Conservation (phyloP, 75 land plant species). For the Gnetum montanum region DNA sequence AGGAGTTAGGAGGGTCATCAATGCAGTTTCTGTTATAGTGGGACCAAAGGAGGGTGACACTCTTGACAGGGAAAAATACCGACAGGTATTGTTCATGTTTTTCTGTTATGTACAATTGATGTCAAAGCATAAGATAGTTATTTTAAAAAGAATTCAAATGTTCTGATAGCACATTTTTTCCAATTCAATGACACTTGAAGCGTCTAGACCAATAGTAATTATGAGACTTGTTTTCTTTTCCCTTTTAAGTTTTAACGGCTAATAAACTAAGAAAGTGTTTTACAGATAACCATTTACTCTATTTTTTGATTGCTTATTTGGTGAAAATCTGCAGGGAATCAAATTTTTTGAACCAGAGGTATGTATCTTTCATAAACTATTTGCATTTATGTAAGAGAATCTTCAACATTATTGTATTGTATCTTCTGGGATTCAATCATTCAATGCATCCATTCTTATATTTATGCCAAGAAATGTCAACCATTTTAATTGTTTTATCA, state of each 20-base stretch:
- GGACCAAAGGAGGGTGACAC: slow-evolving; percentile 99
- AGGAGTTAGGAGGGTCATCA: slow-evolving; percentile 83
- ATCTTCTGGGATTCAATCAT: no score
- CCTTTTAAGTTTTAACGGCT: no score
- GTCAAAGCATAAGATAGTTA: neutral
- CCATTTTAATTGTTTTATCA: slow-evolving; percentile 1
- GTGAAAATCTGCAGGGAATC: slow-evolving; percentile 72
- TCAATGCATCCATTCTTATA: no score
- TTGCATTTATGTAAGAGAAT: no score
- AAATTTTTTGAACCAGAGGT: slow-evolving; percentile 99
- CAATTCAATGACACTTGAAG: neutral
- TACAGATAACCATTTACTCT: no score
- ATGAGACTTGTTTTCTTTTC: neutral
- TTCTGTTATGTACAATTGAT: neutral
- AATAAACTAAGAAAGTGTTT: no score
- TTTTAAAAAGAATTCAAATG: neutral
- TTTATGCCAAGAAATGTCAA: neutral
- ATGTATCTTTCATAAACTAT: no score
- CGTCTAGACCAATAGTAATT: neutral
- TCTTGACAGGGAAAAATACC: slow-evolving; percentile 86
- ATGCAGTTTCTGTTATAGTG: slow-evolving; percentile 84
- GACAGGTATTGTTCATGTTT: slow-evolving; percentile 59
- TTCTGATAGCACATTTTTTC: no score
- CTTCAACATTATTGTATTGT: no score
- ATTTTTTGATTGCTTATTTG: neutral